Evolutionary conservation across 2,329 filamentous ascomycete species (phyloP).

Genomic region (Coniochaeta sp.): DNA sequence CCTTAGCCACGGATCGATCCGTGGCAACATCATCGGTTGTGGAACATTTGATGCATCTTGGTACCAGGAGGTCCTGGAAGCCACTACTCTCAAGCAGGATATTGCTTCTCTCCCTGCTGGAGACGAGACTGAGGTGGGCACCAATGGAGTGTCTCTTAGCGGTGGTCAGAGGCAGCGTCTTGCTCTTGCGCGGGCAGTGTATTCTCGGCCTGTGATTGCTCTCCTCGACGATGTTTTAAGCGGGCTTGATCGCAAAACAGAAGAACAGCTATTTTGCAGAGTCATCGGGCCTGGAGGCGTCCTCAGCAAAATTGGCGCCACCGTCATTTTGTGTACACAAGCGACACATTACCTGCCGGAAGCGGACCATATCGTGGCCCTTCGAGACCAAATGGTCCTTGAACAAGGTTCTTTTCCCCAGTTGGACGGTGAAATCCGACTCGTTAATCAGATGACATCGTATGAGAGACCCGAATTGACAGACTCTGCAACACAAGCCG

Average conservation of each 20-base stretch:
- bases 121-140: constrained; percentile 31
- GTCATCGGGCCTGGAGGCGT: background rate
- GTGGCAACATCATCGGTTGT: constrained; percentile 23
- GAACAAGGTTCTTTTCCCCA: background rate
- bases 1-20: constrained; percentile 22
- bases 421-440: background rate
- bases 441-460: background rate
- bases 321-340: background rate
- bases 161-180: constrained; percentile 36
- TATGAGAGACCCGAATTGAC: background rate
- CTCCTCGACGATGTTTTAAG: constrained; percentile 8
- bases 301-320: background rate
- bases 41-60: constrained; percentile 17
- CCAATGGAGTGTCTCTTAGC: constrained; percentile 32
- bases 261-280: background rate
- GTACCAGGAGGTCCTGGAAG: constrained; percentile 21
- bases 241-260: background rate
- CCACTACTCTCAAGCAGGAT: constrained; percentile 27
- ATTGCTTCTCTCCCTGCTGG: constrained; percentile 22
- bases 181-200: constrained; percentile 28
- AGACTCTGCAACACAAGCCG: background rate
- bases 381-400: background rate
- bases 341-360: background rate
- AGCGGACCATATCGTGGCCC: background rate
- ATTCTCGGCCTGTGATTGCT: constrained; percentile 20